Percentiles rank a stretch among this genome's conserved stretches.
Evolutionary conservation across 1,139 yeast genomes (phyloP).

Genomic region (Blastobotrys apis): DNA sequence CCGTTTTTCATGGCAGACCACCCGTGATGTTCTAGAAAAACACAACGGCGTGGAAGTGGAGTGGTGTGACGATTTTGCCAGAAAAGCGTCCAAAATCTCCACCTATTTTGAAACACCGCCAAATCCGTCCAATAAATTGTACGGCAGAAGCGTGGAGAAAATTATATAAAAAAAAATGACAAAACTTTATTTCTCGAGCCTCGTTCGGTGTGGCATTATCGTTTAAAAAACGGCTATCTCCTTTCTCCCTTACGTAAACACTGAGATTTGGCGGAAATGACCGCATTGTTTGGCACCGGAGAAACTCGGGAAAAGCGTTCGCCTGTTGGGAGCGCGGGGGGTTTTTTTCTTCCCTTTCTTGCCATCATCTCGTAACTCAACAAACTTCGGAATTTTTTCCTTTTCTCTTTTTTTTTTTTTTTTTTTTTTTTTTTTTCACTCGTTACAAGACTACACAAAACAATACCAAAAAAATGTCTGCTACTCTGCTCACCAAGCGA

Average conservation of each 20-base stretch:
- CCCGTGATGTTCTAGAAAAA: constrained; percentile 60
- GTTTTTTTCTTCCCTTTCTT: no score
- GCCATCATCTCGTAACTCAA: no score
- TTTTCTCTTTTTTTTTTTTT: no score
- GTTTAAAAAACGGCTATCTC: no score
- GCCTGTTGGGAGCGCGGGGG: no score
- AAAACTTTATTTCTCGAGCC: no score
- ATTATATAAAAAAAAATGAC: not conserved
- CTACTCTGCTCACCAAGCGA: constrained; percentile 18
- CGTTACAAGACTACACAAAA: no score
- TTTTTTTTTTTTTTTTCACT: not conserved
- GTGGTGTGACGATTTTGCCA: constrained; percentile 52
- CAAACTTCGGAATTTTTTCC: not conserved
- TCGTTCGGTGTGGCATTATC: no score
- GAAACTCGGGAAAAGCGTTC: no score
- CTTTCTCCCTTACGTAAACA: no score
- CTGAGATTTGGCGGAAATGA: no score
- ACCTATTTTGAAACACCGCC: constrained; percentile 12
- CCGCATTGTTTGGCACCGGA: no score
- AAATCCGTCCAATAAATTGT: constrained; percentile 10
- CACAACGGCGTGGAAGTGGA: constrained; percentile 44
- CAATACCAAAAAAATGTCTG: constrained; percentile 12
- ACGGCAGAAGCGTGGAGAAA: constrained; percentile 17
- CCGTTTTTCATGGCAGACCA: constrained; percentile 92
- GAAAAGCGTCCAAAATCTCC: not conserved